Base-by-base conservation (phyloP, 176 grass and related monocot genomes). In the Themeda triandra region DNA sequence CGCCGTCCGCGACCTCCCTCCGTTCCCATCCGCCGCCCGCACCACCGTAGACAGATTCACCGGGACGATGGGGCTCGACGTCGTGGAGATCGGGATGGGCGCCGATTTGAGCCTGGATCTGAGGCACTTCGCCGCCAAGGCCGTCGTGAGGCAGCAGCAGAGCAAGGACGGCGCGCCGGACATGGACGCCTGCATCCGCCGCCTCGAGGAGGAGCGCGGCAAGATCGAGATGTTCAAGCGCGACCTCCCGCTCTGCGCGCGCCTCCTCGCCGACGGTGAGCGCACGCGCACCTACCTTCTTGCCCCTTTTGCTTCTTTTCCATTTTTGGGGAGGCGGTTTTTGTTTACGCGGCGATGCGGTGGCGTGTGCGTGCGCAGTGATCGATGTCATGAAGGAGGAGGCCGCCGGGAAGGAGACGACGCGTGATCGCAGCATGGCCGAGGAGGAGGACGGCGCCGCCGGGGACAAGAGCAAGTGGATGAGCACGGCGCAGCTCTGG, bases 401-500 rank as follows among this genome's bases (percentile, higher is more conserved):
- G 80, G 45, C 83, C 27, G 82, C 88, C 17, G 82, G 80, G 79
- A 78, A 83, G 33, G 65, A 41, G 73, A 29, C 14, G 42, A 48
- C 14, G 42, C 48, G 37, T 1, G 87, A 76, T 66, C 81, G 75
- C 39, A 62, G 80, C 21, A 9, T 25, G 1, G 68, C 23, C 28
- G 79, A 19, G 0, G 76, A 41, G 10, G 83, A 86, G 78, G 80
- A 84, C 37, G 35, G 48, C 85, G 41, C 63, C 74, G 54, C 78
- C 51, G 88, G 82, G 60, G 86, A 92, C 81, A 98, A 95, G 86
- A 98, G 80, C 82, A 91, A 88, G 75, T 98, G 95, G 95, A 91
- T 98, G 95, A 93, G 92, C 80, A 95, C 95, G 10, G 92, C 92
- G 73, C 95, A 98, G 87, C 88, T 98, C 39, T 98, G 92, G 95